Evolutionary conservation across 2,329 filamentous ascomycete species (phyloP), one percentile per base, ranked within the genome.

Genomic region (Zymoseptoria brevis): DNA sequence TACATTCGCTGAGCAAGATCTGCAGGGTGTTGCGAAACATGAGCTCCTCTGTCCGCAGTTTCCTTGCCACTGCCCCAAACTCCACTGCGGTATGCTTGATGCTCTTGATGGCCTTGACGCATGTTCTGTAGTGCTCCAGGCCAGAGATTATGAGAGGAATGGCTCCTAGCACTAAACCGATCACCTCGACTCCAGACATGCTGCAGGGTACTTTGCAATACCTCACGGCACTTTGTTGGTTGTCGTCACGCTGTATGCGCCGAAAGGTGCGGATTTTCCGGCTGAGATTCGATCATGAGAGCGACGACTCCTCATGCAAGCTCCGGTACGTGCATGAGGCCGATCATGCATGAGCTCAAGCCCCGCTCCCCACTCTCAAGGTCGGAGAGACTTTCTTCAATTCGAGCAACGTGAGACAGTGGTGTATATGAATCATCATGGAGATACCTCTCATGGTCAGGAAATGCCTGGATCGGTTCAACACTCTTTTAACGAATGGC

Each of bases 171-270:
- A 72, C 65, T 3, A 72, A 35, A 0, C 70, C 69, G 2, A 65
- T 68, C n/a, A 69, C 56, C 55, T 74, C 72, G 3, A 73, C 56
- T 3, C 70, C 71, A 9, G 71, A 71, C 67, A 69, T 69, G 29
- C 41, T 19, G 35, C 35, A 5, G 9, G 22, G 30, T 2, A 35
- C 3, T 2, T 16, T 35, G 30, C 1, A 22, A 9, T 6, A 8
- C 3, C 24, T 4, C 24, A 6, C 3, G 24, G 6, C 3, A 26
- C 5, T 26, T 26, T 8, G 5, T 26, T 26, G 3, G 24, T 5
- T 1, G 3, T 26, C 6, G 24, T 26, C 7, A 3, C 2, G 7
- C 24, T 26, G 24, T 2, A 26, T 26, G 1, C 24, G 24, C 7
- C 7, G 5, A 6, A 26, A 26, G 24, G 6, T 26, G 21, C 21